A percentile compares a stretch with the other conserved stretches of the same genome.
Conservation (phyloP, 2,329 filamentous ascomycete species). For the Tolypocladium sp. region DNA sequence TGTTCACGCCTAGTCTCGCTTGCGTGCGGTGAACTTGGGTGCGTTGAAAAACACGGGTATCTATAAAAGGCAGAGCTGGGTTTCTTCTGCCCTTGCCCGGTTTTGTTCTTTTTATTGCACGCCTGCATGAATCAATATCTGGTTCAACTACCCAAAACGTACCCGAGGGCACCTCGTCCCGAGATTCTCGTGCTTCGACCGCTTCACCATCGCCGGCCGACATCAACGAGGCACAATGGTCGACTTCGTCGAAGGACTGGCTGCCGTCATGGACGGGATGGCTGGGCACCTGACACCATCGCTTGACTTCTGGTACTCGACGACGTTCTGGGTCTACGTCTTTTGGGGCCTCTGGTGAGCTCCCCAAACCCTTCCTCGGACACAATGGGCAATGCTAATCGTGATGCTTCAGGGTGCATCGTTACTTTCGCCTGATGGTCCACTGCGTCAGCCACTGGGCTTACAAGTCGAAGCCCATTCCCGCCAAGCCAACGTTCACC, state of each 20-base stretch:
- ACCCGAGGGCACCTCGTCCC: neutral
- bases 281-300: constrained; percentile 10
- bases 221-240: neutral
- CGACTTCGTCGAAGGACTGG: constrained; percentile 3
- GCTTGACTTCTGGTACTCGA: constrained; percentile 29
- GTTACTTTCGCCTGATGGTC: constrained; percentile 77
- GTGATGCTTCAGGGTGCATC: constrained; percentile 56
- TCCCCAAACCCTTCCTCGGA: neutral
- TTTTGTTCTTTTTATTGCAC: neutral
- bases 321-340: constrained; percentile 36
- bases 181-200: neutral
- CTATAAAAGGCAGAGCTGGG: neutral
- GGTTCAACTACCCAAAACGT: neutral
- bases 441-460: constrained; percentile 80
- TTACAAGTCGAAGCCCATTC: constrained; percentile 77
- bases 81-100: neutral
- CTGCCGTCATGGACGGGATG: constrained; percentile 5
- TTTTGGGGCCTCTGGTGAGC: constrained; percentile 40
- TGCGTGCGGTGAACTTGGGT: neutral
- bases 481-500: constrained; percentile 70
- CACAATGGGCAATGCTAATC: neutral
- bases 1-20: neutral
- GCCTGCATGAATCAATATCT: neutral
- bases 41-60: neutral
- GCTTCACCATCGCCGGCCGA: neutral